phyloP scores from a whole-genome alignment of 768 basidiomycete species.

The Exsudoporus frostii region DNA sequence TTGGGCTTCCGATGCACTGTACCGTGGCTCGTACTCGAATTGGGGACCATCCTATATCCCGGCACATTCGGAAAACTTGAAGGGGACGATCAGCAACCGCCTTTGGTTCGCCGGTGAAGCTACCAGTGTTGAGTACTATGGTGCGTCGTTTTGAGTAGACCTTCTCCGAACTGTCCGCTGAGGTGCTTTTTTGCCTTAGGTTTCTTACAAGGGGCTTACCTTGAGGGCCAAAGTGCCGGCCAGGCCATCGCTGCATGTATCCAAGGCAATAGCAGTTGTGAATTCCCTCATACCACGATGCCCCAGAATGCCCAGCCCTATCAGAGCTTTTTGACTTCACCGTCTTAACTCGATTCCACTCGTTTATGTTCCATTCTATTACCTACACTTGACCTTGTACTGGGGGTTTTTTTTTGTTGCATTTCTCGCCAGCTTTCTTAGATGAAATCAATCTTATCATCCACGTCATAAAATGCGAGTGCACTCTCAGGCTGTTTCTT shows the following conservation, averaged over 20 bases:
- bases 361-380: neutral
- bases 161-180: neutral
- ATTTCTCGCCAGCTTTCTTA: too few relatives aligned
- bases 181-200: slow-evolving; percentile 30
- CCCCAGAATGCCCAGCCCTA: slow-evolving; percentile 36
- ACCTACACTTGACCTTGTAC: neutral
- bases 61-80: slow-evolving; percentile 52
- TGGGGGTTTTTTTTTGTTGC: too few relatives aligned
- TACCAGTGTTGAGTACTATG: slow-evolving; percentile 55
- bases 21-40: slow-evolving; percentile 54
- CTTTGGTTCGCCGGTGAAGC: slow-evolving; percentile 67
- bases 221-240: slow-evolving; percentile 47
- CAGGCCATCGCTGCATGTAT: slow-evolving; percentile 43
- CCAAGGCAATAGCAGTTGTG: slow-evolving; percentile 21
- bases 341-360: neutral
- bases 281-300: slow-evolving; percentile 23
- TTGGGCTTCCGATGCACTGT: slow-evolving; percentile 52
- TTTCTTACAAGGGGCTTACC: slow-evolving; percentile 58
- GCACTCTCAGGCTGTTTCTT: too few relatives aligned
- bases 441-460: too few relatives aligned
- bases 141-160: slow-evolving; percentile 34
- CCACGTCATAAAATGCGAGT: too few relatives aligned
- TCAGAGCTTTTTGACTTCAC: slow-evolving; percentile 14
- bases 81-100: slow-evolving; percentile 46
- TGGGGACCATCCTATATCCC: slow-evolving; percentile 63